Base-by-base conservation (phyloP, 2,329 filamentous ascomycete genomes). In the Lachnellula occidentalis region DNA sequence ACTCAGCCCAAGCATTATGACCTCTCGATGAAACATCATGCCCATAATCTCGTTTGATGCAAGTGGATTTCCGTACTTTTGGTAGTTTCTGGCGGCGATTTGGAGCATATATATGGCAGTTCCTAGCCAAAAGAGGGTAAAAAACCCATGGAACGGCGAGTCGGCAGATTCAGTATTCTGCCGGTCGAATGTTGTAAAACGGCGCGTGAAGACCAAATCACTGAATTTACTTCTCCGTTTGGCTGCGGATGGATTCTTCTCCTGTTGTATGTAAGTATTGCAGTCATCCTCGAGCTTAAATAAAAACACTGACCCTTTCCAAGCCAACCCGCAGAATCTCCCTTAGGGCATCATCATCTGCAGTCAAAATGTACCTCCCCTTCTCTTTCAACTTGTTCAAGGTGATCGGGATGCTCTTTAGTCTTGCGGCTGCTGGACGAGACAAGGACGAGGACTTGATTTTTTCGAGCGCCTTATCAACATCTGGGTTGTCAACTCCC, bases 101-200 rank as follows among this genome's bases (percentile, higher is more conserved):
- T 83, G 83, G 34, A 87, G 64, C 55, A 90, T 79, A 61, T 87
- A 78, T 43, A 91, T 68, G 6, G 79, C 78, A 58, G 90, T 82
- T 8, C 78, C 78, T 46, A 90, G 78, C 87, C 88, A 92, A 69
- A 90, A 90, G 0, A 92, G 74, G 0, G 85, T 88, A 65, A 88
- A 91, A 72, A 92, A 92, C 31, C 88, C 88, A 66, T 87, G 82
- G 63, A 91, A 92, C 0, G 85, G 84, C 42, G 83, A 89, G 47
- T 85, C 82, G 3, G 80, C 78, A 2, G 81, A 80, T 1, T 73
- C 73, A 5, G 78, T 76, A 64, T 90, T 91, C 60, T 88, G 83
- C 11, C 85, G 78, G 69, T 92, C 88, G 67, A 92, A 91, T 0
- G 85, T 78, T 5, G 86, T 88, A 64, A 90, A 88, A 57, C 86